Evolutionary conservation across 2,329 filamentous ascomycete genomes (phyloP), one percentile per base, ranked within the genome.

Genomic region (Fusarium chuoi): DNA sequence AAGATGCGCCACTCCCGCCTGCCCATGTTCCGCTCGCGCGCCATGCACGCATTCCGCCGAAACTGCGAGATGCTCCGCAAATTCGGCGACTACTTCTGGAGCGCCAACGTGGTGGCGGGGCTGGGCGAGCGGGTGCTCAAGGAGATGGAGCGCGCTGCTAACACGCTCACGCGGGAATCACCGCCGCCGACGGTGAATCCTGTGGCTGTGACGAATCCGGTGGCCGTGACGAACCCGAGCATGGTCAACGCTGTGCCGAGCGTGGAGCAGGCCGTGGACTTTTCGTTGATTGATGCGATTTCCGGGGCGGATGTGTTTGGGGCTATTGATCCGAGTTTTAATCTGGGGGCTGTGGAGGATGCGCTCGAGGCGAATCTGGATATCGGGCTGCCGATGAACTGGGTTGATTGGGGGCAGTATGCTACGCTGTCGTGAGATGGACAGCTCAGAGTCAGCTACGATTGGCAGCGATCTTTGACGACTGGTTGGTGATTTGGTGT

Each of bases 1-100:
- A 91, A 91, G 76, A 90, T 91, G 89, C 85, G 89, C 4, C 88
- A 90, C 73, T 90, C 88, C 64, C 86, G 86, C 18, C 81, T 90
- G 0, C 86, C 89, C 3, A 88, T 90, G 84, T 90, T 90, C 68
- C 86, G 89, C 8, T 84, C 84, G 0, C 82, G 89, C n/a, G 87
- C 88, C 10, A 86, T 88, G 71, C 83, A 83, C 20, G 83, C 87
- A 1, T 91, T 92, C 75, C 84, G 85, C 57, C 85, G 84, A 49
- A 88, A 89, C 45, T 89, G 88, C 17, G 83, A 85, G 5, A 82
- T 89, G 39, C 81, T 92, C 9, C 84, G 86, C 28, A 82, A 84
- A 20, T 85, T 90, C 62, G 85, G 87, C n/a, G 84, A 87, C 45
- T 85, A 87, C n/a, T 92, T 89, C 78, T 89, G 87, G 83, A 89